A percentile compares a stretch with the other conserved stretches of the same genome.
Evolutionary conservation across 2,329 filamentous ascomycete genomes (phyloP).

Genomic region (Thelonectria olida): DNA sequence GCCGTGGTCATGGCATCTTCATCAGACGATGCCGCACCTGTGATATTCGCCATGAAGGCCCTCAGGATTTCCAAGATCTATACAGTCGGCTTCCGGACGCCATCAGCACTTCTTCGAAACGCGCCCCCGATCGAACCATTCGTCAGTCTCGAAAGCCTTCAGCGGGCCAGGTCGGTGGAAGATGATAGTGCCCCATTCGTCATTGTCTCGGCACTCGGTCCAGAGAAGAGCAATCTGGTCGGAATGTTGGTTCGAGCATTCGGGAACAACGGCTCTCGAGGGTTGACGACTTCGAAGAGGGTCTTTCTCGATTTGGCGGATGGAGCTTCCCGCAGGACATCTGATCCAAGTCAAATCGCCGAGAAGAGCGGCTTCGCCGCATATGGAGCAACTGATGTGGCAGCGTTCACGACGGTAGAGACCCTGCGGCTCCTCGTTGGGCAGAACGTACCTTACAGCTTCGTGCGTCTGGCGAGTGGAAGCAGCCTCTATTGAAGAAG

Average conservation of each 20-base stretch:
- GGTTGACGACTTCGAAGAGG: slow-evolving; percentile 60
- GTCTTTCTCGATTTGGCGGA: slow-evolving; percentile 85
- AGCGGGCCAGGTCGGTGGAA: slow-evolving; percentile 59
- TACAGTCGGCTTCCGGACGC: slow-evolving; percentile 81
- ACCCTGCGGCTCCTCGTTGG: slow-evolving; percentile 81
- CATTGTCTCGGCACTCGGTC: slow-evolving; percentile 80
- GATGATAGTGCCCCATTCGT: slow-evolving; percentile 75
- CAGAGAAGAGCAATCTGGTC: slow-evolving; percentile 81
- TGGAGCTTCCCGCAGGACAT: slow-evolving; percentile 60
- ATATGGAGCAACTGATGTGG: slow-evolving; percentile 82
- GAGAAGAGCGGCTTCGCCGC: slow-evolving; percentile 80
- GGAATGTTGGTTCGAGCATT: slow-evolving; percentile 81
- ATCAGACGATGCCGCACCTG: slow-evolving; percentile 79
- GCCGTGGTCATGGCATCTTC: slow-evolving; percentile 79
- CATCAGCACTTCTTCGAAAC: slow-evolving; percentile 68
- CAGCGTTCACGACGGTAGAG: slow-evolving; percentile 86
- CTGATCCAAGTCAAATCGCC: slow-evolving; percentile 75
- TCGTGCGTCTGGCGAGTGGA: slow-evolving; percentile 77
- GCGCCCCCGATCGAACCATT: slow-evolving; percentile 79
- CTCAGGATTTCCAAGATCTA: slow-evolving; percentile 82
- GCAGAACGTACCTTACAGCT: slow-evolving; percentile 88
- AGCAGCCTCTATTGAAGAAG: slow-evolving; percentile 55
- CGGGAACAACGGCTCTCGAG: slow-evolving; percentile 51
- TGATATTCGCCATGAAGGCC: slow-evolving; percentile 81
- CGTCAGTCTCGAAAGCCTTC: slow-evolving; percentile 74